Conservation (phyloP, 140 eudicot species). For the Cichorium intybus region DNA sequence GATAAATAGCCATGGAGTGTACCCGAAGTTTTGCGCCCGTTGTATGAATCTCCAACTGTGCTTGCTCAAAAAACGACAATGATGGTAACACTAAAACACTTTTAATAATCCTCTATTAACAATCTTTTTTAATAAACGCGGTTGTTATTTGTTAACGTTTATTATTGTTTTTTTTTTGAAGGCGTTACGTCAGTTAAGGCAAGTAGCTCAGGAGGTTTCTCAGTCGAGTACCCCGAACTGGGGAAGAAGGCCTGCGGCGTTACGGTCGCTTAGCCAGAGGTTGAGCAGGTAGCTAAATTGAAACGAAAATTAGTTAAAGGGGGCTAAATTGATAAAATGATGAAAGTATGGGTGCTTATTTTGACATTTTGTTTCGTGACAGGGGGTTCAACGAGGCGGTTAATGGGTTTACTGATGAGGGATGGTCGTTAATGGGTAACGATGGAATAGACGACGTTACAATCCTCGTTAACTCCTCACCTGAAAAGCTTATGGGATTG, state of each 20-base stretch:
- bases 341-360: background rate
- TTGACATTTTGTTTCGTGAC: background rate
- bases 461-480: constrained; percentile 82
- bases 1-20: constrained; percentile 75
- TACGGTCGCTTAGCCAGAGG: constrained; percentile 82
- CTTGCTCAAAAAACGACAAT: constrained; percentile 90
- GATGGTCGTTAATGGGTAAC: constrained; percentile 82
- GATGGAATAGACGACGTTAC: constrained; percentile 89
- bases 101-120: background rate
- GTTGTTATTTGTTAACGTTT: no score
- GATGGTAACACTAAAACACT: constrained; percentile 62
- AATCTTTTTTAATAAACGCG: no score
- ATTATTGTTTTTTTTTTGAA: constrained; percentile 23
- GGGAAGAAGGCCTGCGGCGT: constrained; percentile 90
- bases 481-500: constrained; percentile 79
- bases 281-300: constrained; percentile 67
- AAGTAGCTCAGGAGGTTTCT: constrained; percentile 76
- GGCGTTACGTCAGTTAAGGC: constrained; percentile 92
- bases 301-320: background rate
- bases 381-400: constrained; percentile 86
- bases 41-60: constrained; percentile 78
- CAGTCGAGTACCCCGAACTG: constrained; percentile 66
- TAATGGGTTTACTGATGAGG: constrained; percentile 85
- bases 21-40: constrained; percentile 93
- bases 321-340: background rate